Conservation (phyloP, 83 land plant genomes). For the Diphasiastrum complanatum region DNA sequence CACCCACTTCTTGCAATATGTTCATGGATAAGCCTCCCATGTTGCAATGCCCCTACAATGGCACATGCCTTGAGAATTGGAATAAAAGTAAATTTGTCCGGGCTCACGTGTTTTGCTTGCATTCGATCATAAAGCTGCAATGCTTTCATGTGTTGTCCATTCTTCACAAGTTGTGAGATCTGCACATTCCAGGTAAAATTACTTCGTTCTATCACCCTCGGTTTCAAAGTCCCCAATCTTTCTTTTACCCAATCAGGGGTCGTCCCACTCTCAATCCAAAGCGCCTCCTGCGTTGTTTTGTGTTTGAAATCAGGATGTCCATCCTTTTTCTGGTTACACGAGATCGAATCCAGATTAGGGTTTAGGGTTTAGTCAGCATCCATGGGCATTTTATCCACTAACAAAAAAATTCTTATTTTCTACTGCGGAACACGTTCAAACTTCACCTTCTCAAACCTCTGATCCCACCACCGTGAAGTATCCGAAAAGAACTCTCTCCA, state of each 20-base stretch:
- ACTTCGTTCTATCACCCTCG: no score
- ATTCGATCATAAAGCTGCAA: conserved; percentile 2
- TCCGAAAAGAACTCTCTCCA: no score
- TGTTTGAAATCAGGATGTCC: conserved; percentile 28
- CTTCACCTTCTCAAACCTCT: no score
- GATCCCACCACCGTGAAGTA: no score
- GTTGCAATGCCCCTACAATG: background rate
- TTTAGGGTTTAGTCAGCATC: no score
- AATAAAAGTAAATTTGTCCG: background rate
- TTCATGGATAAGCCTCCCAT: background rate
- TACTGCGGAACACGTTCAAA: no score
- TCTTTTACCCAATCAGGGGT: conserved; percentile 19
- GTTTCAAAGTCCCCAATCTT: conserved; percentile 16
- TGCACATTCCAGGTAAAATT: no score
- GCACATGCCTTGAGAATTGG: background rate
- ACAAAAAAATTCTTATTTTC: no score
- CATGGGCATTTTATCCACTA: no score
- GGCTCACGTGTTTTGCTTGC: background rate
- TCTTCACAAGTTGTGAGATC: no score
- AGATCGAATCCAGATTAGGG: no score
- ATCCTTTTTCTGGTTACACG: no score
- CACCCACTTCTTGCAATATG: background rate
- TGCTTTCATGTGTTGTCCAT: background rate
- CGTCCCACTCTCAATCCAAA: conserved; percentile 18
- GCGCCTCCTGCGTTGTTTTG: conserved; percentile 17